Conservation (phyloP, 2,329 filamentous ascomycete genomes). For the Exophiala oligosperma region DNA sequence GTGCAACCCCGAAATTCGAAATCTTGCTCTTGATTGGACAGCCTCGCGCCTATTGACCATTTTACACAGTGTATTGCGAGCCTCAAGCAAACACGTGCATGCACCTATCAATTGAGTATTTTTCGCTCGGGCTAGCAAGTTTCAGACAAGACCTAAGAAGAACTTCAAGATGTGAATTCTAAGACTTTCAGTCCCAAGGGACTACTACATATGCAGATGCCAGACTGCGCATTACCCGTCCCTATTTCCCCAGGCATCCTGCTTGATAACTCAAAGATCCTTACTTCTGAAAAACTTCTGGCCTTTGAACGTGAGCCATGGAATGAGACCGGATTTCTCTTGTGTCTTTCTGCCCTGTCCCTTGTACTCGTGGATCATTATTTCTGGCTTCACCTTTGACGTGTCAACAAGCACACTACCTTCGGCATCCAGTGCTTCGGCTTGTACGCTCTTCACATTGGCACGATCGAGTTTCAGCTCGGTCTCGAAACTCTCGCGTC, state of each 20-base stretch:
- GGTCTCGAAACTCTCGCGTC: conserved; percentile 35
- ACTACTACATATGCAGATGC: too few species aligned
- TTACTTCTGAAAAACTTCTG: conserved; percentile 12
- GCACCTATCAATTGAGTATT: background rate
- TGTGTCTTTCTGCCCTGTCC: background rate
- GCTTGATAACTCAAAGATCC: conserved; percentile 1
- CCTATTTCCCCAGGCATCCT: background rate
- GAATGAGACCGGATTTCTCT: conserved; percentile 5
- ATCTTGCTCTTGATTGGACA: background rate
- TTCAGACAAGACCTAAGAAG: background rate
- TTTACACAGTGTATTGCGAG: background rate
- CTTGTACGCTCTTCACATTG: conserved; percentile 40
- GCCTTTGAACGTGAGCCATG: conserved; percentile 8
- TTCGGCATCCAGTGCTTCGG: conserved; percentile 37
- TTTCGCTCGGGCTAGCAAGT: background rate
- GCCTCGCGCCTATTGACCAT: background rate
- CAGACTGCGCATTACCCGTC: too few species aligned
- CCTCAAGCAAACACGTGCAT: background rate
- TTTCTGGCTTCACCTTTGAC: conserved; percentile 7
- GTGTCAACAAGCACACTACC: conserved; percentile 31
- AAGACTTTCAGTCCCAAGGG: too few species aligned
- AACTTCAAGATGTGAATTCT: too few species aligned
- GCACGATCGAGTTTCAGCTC: conserved; percentile 20
- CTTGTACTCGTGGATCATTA: conserved; percentile 9
- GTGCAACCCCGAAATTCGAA: conserved; percentile 10